phyloP scores from a whole-genome alignment of 306 rosid genomes.

The Castanea crenata region DNA sequence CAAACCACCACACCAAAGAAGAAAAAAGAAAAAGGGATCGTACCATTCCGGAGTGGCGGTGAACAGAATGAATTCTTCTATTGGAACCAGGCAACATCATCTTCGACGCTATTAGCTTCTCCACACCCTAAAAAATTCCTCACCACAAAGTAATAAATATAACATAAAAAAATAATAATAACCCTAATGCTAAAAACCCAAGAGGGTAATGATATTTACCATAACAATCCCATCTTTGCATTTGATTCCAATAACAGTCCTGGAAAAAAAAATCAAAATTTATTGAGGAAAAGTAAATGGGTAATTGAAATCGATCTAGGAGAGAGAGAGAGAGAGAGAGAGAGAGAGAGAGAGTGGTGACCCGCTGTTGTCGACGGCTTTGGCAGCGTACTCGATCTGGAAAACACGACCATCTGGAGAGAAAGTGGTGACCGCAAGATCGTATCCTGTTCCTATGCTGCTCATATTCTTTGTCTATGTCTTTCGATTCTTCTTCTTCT shows the following conservation, averaged over 20 bases:
- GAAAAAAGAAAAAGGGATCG: background rate
- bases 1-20: background rate
- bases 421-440: constrained; percentile 96
- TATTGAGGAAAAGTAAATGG: background rate
- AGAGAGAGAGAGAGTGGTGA: constrained; percentile 4
- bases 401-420: constrained; percentile 98
- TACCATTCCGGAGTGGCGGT: constrained; percentile 98
- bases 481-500: background rate
- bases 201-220: constrained; percentile 35
- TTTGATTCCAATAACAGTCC: constrained; percentile 96
- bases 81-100: constrained; percentile 99
- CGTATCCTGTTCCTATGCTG: constrained; percentile 98
- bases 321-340: background rate
- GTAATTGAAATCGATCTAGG: background rate
- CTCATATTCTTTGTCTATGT: constrained; percentile 45
- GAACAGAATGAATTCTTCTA: constrained; percentile 89
- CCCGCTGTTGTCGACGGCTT: constrained; percentile 99
- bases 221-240: constrained; percentile 93
- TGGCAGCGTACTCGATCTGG: constrained; percentile 98
- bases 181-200: background rate
- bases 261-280: constrained; percentile 20
- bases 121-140: constrained; percentile 69
- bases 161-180: background rate
- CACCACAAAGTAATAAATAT: background rate
- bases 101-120: constrained; percentile 90